Conservation (phyloP, 2,329 filamentous ascomycete species). For the Xylariaceae sp. region DNA sequence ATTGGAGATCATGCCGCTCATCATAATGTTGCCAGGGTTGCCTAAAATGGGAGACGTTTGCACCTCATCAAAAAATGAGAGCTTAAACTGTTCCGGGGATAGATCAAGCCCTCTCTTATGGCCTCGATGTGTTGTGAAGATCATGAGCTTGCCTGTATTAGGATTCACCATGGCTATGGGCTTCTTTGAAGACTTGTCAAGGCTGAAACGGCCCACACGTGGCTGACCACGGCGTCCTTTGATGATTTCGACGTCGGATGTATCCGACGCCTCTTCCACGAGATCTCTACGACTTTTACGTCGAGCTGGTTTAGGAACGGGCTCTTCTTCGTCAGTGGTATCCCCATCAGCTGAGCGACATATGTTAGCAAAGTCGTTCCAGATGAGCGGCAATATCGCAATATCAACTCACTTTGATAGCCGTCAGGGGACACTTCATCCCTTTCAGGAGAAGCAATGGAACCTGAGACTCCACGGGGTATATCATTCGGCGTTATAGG, state of each 20-base stretch:
- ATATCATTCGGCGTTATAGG: conserved; percentile 34
- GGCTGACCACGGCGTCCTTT: conserved; percentile 47
- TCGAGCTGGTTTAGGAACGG: conserved; percentile 42
- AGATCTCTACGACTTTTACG: conserved; percentile 43
- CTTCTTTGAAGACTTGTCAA: conserved; percentile 50
- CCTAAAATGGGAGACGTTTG: conserved; percentile 53
- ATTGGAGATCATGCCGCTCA: conserved; percentile 62
- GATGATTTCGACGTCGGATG: conserved; percentile 44
- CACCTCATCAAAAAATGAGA: conserved; percentile 38
- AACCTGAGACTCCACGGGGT: conserved; percentile 32
- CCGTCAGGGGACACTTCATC: conserved; percentile 46
- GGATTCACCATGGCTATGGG: conserved; percentile 55
- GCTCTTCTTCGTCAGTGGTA: conserved; percentile 55
- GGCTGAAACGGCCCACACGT: conserved; percentile 48
- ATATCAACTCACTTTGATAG: conserved; percentile 52
- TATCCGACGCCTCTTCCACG: conserved; percentile 44
- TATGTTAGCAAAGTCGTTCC: conserved; percentile 35
- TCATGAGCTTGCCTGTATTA: conserved; percentile 55
- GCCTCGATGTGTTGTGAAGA: conserved; percentile 49
- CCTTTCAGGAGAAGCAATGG: conserved; percentile 30
- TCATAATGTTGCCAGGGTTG: conserved; percentile 70
- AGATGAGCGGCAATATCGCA: conserved; percentile 3
- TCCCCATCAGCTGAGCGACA: conserved; percentile 50
- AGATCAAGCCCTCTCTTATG: conserved; percentile 42
- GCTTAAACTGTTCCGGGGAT: conserved; percentile 50